Base-by-base conservation (phyloP, 2,329 filamentous ascomycete genomes). In the Emmonsiellopsis sp. region DNA sequence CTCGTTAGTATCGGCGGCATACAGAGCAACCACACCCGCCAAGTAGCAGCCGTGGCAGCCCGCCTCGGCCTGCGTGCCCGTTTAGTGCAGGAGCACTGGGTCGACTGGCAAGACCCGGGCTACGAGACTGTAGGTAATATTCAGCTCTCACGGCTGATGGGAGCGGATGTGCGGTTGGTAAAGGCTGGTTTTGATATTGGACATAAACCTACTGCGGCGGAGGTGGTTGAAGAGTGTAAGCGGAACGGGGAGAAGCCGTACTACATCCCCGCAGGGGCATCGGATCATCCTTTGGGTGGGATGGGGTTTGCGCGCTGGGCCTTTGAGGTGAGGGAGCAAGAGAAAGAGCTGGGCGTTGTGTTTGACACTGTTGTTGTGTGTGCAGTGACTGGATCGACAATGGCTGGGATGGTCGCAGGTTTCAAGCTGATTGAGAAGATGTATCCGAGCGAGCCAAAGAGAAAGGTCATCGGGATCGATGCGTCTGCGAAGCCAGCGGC, bases 261-360 rank as follows among this genome's bases (percentile, higher is more conserved):
- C 63, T 85, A 84, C 62, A 86, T 88, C 58, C 85, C 85, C 3
- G 84, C 84, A 0, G 85, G 85, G 0, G 84, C 84, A 1, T 85
- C 81, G 0, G 84, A 87, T 64, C 85, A 88, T 63, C 82, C 82
- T 0, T 73, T 87, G 0, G 85, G 85, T 2, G 85, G 85, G 0
- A 66, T 88, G 13, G 85, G 85, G 0, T 88, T 87, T 61, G 84
- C 84, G 6, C 73, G 83, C 2, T 88, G 84, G 81, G 84, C 84
- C 1, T 82, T 86, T 37, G 85, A 88, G 66, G 81, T 88, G 0
- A 74, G 74, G 46, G 71, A 74, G 56, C 84, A 88, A 67, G 85
- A 88, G 68, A 69, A 71, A 56, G 72, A 77, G 57, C 58, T 81
- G 31, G 82, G 81, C 0, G 62, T 86, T 9, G 84, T 84, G 65